Base-by-base conservation (phyloP, 139 green algal species). In the Protoeuglena noctilucae region DNA sequence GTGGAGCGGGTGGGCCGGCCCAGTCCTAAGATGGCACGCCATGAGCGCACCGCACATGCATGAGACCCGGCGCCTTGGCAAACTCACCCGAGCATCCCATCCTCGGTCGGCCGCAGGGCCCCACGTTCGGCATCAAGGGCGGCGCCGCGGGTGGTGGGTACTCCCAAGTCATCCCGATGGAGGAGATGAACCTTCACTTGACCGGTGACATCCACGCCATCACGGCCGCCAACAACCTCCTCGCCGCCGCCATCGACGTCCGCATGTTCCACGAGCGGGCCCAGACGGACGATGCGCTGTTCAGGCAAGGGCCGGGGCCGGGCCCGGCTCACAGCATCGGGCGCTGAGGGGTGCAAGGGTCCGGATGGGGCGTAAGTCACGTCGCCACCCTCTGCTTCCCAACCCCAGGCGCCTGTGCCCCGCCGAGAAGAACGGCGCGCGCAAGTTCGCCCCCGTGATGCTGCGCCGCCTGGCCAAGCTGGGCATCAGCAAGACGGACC, bases 91-190 rank as follows among this genome's bases (percentile, higher is more conserved):
- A n/a, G n/a, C n/a, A n/a, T n/a, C n/a, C n/a, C n/a, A n/a, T n/a
- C n/a, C n/a, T n/a, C n/a, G n/a, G n/a, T n/a, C n/a, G n/a, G n/a
- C n/a, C n/a, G n/a, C 88, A 96, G 70, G 91, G 91, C 1, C 91
- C 88, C 9, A 96, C 87, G 5, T 98, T 98, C 70, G 91, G 91
- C 48, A 97, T 98, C 76, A 96, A 96, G 72, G 91, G 91, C 28
- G 91, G 91, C 17, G 91, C 91, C 24, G 91, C 91, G 48, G 91
- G 91, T 2, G 91, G 91, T 2, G 91, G 91, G 22, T 98, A 98
- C 73, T 82, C 68, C 62, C 90, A 98, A 68, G 77, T 93, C 16
- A 81, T 94, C 40, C 85, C 84, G 58, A 91, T 93, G 82, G 77
- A 89, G 50, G 73, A 85, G 64, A 76, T 89, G 56, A 89, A 90